Base-by-base conservation (phyloP, 2,329 filamentous ascomycete species). In the Xylaria arbuscula region DNA sequence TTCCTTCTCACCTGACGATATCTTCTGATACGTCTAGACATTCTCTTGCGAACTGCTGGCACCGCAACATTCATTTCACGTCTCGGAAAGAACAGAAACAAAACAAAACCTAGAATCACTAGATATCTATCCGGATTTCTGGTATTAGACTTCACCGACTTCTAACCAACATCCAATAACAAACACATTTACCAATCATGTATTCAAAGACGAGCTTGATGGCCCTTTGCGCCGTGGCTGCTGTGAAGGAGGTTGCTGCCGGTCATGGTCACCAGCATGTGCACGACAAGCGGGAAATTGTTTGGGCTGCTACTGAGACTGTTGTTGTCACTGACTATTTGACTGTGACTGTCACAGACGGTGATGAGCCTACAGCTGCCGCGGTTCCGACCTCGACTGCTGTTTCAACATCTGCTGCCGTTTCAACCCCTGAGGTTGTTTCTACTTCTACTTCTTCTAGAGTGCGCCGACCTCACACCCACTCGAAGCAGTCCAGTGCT, bases 221-320 rank as follows among this genome's bases (percentile, higher is more conserved):
- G 58, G 77, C 77, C 61, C 75, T 78, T 54, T 75, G 72, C 68
- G 77, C 76, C 70, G 75, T 73, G 28, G 70, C 70, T 62, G 73
- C 75, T 19, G 67, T 79, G n/a, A 70, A 73, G 54, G 74, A 74
- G 61, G 77, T 74, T 19, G 67, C 72, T 28, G 76, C 72, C 53
- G 72, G 69, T 22, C 68, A 72, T 55, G 62, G 70, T 50, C 75
- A 78, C 50, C 75, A 77, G 48, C 76, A 76, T 69, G 28, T 72
- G 51, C 76, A 78, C 60, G 42, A 72, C 48, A 76, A 77, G 73
- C 73, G 73, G 32, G 75, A 75, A 1, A 61, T 78, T 62, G 73
- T 71, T 47, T 78, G 71, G 61, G 75, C 71, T 9, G 72, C 69
- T 8, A 78, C 77, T 8, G 76, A 78, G 57, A 74, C 75, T n/a